Evolutionary conservation across 176 grass and related monocot genomes (phyloP), one percentile per base, ranked within the genome.

Genomic region (Hordeum marinum): DNA sequence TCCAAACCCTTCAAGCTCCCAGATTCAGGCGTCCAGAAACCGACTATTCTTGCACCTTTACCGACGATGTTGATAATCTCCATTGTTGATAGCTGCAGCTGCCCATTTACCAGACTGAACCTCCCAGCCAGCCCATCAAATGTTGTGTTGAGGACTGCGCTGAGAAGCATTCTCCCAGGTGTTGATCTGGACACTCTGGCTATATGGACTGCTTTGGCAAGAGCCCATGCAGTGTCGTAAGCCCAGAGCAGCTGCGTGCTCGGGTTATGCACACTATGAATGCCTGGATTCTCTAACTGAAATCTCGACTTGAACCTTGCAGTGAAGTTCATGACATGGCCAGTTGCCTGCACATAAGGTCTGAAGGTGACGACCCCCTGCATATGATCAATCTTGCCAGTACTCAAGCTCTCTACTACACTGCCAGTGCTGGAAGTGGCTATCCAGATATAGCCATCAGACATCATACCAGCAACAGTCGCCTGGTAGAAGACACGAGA

Each of bases 381-480:
- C 91, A 93, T 93, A 24, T 79, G 29, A 37, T 75, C 72, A 23
- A 83, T 29, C 58, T 63, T 75, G 4, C 27, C 34, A 23, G 36
- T n/a, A 25, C 60, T 48, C 36, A 89, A 9, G 14, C 32, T 62
- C 0, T 86, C 79, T 57, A 89, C 68, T 3, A 14, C 50, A 72
- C 36, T 60, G 20, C 84, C 82, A 32, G 87, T 34, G 9, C 68
- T 41, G 2, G 78, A 54, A 0, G 89, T 91, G 68, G 77, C 83
- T 23, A 91, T 88, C 92, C 92, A 94, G 35, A 86, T 89, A 43
- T 89, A 94, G 11, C 86, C 92, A 27, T 85, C 77, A 14, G 79
- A 82, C 86, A 94, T 91, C 86, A 89, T 83, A 32, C 75, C 69
- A 11, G 77, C 83, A 3, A 27, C 6, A 37, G n/a, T 58, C 11